Conservation (phyloP, 2,329 filamentous ascomycete species). For the Camillea tinctor region DNA sequence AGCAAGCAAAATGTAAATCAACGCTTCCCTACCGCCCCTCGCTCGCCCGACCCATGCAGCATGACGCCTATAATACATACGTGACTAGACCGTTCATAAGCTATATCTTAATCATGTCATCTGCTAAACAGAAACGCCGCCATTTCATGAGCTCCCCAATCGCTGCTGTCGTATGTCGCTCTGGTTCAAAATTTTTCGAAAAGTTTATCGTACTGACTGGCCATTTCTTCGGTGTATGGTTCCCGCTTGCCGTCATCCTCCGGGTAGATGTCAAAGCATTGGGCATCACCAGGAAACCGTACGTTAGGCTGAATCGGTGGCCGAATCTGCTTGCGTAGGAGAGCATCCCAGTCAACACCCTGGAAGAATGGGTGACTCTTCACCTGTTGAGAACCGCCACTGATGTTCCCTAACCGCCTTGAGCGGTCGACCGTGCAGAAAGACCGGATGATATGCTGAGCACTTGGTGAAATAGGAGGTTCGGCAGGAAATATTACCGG, state of each 20-base stretch:
- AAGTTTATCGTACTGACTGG: slow-evolving; percentile 64
- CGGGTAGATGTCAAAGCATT: slow-evolving; percentile 83
- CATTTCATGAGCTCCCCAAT: not conserved
- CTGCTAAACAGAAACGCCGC: not conserved
- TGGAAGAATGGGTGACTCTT: slow-evolving; percentile 76
- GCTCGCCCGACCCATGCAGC: not conserved
- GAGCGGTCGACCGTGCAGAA: slow-evolving; percentile 79
- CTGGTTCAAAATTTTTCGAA: slow-evolving; percentile 66
- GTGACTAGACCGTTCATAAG: not conserved
- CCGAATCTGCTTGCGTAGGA: slow-evolving; percentile 61
- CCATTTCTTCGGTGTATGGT: slow-evolving; percentile 67
- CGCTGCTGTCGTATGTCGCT: not conserved
- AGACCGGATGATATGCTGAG: slow-evolving; percentile 71
- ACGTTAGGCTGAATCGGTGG: slow-evolving; percentile 77
- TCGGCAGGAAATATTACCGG: slow-evolving; percentile 71
- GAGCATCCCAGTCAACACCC: slow-evolving; percentile 70
- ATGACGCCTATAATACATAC: not conserved
- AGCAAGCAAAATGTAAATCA: not conserved
- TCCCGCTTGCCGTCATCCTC: slow-evolving; percentile 67
- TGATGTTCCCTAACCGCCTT: slow-evolving; percentile 74
- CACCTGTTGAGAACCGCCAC: slow-evolving; percentile 68
- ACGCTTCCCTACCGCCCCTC: not conserved
- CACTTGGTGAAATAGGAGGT: slow-evolving; percentile 63
- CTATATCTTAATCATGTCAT: not conserved
- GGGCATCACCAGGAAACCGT: slow-evolving; percentile 68